Percentiles rank a stretch among this genome's conserved stretches.
Conservation (phyloP, 805 yeast genomes). For the Grigorovia humatica region DNA sequence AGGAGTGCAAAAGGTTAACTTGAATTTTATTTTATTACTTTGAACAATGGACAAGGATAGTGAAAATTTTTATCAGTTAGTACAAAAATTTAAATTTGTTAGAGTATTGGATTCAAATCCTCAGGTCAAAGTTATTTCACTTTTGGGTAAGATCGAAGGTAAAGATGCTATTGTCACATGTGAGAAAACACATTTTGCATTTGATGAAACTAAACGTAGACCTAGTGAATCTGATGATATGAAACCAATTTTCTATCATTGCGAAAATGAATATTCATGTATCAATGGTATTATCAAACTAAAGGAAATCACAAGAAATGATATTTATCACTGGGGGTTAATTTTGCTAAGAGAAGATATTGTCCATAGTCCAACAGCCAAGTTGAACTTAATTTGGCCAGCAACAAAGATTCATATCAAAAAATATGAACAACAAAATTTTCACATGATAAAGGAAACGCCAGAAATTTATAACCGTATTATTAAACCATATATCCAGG, state of each 20-base stretch:
- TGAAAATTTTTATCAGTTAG: slow-evolving; percentile 10
- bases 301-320: slow-evolving; percentile 53
- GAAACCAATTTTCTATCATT: slow-evolving; percentile 17
- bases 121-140: slow-evolving; percentile 50
- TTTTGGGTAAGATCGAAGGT: slow-evolving; percentile 57
- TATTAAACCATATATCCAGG: slow-evolving; percentile 67
- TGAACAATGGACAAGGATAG: background rate
- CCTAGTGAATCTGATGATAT: slow-evolving; percentile 2
- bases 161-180: slow-evolving; percentile 58
- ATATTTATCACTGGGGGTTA: slow-evolving; percentile 76
- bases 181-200: slow-evolving; percentile 60
- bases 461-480: slow-evolving; percentile 55
- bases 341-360: slow-evolving; percentile 40
- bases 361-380: slow-evolving; percentile 44
- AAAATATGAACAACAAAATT: slow-evolving; percentile 56
- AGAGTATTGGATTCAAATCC: slow-evolving; percentile 50
- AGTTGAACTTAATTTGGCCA: slow-evolving; percentile 73
- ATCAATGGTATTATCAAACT: slow-evolving; percentile 21
- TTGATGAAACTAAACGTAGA: slow-evolving; percentile 18
- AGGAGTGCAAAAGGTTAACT: too few relatives aligned
- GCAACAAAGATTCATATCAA: slow-evolving; percentile 79
- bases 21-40: background rate
- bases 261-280: slow-evolving; percentile 24
- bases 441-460: slow-evolving; percentile 64
- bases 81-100: slow-evolving; percentile 35